Evolutionary conservation across 495 filamentous ascomycete genomes (phyloP).

Genomic region (Choiromyces venosus): DNA sequence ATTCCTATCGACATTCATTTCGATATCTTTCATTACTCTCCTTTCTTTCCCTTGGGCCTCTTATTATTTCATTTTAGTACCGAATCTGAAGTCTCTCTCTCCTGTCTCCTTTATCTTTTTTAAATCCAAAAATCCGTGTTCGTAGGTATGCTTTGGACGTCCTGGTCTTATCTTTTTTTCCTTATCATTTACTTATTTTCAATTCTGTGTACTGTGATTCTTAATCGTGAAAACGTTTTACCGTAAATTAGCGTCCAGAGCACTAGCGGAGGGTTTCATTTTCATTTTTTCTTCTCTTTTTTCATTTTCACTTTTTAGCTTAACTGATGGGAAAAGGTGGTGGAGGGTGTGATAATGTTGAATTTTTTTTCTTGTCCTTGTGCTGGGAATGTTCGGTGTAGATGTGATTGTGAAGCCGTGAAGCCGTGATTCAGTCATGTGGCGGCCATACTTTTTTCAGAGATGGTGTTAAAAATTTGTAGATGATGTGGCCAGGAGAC

Average conservation of each 20-base stretch:
- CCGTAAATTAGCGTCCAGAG: neutral
- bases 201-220: conserved; percentile 3
- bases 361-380: neutral
- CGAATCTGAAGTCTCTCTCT: conserved; percentile 36
- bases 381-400: neutral
- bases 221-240: neutral
- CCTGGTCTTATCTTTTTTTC: neutral
- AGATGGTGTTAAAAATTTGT: neutral
- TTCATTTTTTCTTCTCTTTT: neutral
- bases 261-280: neutral
- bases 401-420: neutral
- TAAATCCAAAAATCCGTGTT: conserved; percentile 2
- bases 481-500: neutral
- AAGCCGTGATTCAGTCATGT: neutral
- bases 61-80: conserved; percentile 40
- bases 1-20: conserved; percentile 24
- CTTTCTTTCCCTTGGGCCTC: conserved; percentile 36
- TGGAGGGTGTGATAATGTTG: conserved; percentile 1
- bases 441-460: neutral
- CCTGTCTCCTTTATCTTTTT: conserved; percentile 27
- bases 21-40: conserved; percentile 34
- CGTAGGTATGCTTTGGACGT: neutral
- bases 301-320: conserved; percentile 4
- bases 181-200: neutral
- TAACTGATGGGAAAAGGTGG: conserved; percentile 2